A percentile compares a stretch with the other conserved stretches of the same genome.
phyloP scores from a whole-genome alignment of 495 filamentous ascomycete species.

The Immersiella caudata region DNA sequence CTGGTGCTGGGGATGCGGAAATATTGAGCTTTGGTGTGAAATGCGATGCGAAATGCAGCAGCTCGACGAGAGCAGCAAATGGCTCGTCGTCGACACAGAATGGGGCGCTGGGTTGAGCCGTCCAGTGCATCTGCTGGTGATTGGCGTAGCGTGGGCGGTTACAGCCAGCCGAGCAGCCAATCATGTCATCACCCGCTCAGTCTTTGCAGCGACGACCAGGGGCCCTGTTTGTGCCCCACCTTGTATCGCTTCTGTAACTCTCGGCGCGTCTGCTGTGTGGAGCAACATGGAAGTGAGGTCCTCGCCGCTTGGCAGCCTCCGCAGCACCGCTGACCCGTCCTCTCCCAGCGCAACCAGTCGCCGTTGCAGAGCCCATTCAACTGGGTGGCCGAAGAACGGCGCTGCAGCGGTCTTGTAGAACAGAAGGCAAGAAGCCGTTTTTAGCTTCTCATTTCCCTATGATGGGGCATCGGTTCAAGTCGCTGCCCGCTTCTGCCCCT shows the following conservation, averaged over 20 bases:
- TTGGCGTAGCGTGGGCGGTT: constrained; percentile 48
- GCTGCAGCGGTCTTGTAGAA: not conserved
- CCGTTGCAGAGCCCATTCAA: not conserved
- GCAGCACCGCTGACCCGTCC: not conserved
- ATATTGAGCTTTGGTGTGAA: not conserved
- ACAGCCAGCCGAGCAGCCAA: constrained; percentile 41
- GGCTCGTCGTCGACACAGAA: not conserved
- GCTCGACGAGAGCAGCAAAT: constrained; percentile 3
- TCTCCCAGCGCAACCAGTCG: not conserved
- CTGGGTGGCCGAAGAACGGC: not conserved
- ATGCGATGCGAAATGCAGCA: not conserved
- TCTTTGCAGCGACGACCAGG: constrained; percentile 29
- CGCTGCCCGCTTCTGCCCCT: not conserved
- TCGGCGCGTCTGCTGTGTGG: constrained; percentile 35
- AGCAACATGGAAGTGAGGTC: constrained; percentile 31
- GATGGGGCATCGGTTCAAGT: not conserved
- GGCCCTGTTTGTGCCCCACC: not conserved
- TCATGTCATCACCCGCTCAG: constrained; percentile 30
- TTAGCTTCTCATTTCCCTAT: not conserved
- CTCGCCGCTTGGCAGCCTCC: not conserved
- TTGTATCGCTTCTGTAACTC: constrained; percentile 34
- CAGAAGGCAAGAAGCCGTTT: not conserved
- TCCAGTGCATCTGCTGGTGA: constrained; percentile 33
- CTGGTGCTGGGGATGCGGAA: constrained; percentile 1
- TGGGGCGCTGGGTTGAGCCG: constrained; percentile 23